Evolutionary conservation across 2,329 filamentous ascomycete genomes (phyloP).

Genomic region (Aspergillus pseudoviridinutans): DNA sequence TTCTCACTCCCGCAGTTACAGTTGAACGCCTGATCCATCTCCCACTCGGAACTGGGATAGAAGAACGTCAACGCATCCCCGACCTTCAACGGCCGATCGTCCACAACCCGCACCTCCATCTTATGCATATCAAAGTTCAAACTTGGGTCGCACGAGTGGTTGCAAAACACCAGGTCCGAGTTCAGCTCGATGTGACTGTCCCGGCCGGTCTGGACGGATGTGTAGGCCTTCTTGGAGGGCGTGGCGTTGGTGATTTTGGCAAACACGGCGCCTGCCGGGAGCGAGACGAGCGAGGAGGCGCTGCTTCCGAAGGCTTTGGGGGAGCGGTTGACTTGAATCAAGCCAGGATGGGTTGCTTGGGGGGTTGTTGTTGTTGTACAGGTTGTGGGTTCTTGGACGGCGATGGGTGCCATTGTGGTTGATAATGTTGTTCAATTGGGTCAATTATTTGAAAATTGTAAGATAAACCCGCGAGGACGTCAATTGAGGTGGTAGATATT

Average conservation of each 20-base stretch:
- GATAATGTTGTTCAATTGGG: background rate
- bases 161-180: slow-evolving; percentile 54
- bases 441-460: background rate
- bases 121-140: slow-evolving; percentile 51
- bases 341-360: slow-evolving; percentile 25
- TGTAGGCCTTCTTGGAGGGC: slow-evolving; percentile 45
- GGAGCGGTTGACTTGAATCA: slow-evolving; percentile 27
- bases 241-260: slow-evolving; percentile 45
- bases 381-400: slow-evolving; percentile 14
- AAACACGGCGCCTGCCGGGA: slow-evolving; percentile 50
- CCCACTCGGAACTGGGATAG: slow-evolving; percentile 49
- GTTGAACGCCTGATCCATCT: slow-evolving; percentile 46
- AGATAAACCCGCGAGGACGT: too few relatives aligned
- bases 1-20: slow-evolving; percentile 38
- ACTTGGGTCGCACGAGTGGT: slow-evolving; percentile 53
- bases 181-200: slow-evolving; percentile 54
- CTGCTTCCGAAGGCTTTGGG: slow-evolving; percentile 33
- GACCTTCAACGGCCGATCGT: slow-evolving; percentile 34
- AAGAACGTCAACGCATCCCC: slow-evolving; percentile 47
- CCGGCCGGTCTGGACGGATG: slow-evolving; percentile 49
- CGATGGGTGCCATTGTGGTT: slow-evolving; percentile 15
- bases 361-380: slow-evolving; percentile 6
- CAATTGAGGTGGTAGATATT: too few relatives aligned
- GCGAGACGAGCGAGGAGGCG: slow-evolving; percentile 47
- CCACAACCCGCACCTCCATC: slow-evolving; percentile 38